phyloP scores from a whole-genome alignment of 2,329 filamentous ascomycete genomes.

The Colletotrichum endophyticum region DNA sequence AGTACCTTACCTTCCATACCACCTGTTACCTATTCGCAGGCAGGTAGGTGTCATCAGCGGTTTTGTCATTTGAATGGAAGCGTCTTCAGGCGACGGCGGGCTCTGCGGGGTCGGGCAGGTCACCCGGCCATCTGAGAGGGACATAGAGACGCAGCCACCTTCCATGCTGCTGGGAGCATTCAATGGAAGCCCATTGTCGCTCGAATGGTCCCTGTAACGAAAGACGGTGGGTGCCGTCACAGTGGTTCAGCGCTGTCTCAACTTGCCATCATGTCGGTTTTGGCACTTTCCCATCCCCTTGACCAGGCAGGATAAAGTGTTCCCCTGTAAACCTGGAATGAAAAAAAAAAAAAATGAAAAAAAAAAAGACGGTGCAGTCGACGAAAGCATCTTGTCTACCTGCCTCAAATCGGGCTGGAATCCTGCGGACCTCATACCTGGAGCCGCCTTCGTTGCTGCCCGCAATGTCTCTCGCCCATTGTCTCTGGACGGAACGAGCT shows the following conservation, averaged over 20 bases:
- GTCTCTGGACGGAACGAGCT: conserved; percentile 4
- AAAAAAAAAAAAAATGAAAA: neutral
- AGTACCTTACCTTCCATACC: neutral
- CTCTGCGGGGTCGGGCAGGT: neutral
- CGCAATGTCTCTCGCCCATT: neutral
- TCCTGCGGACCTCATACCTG: neutral
- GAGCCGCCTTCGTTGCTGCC: conserved; percentile 12
- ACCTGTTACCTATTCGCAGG: neutral
- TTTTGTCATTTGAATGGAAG: neutral
- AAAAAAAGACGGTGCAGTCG: neutral
- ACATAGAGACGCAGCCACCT: neutral
- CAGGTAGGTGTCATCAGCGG: neutral
- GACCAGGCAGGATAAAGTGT: neutral
- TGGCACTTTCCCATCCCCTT: neutral
- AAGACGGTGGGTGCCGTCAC: neutral
- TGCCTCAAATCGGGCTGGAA: conserved; percentile 18
- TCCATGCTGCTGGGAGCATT: neutral
- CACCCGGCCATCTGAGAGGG: neutral
- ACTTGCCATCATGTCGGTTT: neutral
- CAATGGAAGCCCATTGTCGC: neutral
- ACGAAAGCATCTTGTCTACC: neutral
- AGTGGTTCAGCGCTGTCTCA: neutral
- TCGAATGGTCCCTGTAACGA: neutral
- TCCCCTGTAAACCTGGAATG: neutral
- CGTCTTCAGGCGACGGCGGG: neutral